These are phyloP conservation scores for Hylodesmum podocarpum DNA, from an alignment of 306 rosid species.

Conservation along the genomic window DNA sequence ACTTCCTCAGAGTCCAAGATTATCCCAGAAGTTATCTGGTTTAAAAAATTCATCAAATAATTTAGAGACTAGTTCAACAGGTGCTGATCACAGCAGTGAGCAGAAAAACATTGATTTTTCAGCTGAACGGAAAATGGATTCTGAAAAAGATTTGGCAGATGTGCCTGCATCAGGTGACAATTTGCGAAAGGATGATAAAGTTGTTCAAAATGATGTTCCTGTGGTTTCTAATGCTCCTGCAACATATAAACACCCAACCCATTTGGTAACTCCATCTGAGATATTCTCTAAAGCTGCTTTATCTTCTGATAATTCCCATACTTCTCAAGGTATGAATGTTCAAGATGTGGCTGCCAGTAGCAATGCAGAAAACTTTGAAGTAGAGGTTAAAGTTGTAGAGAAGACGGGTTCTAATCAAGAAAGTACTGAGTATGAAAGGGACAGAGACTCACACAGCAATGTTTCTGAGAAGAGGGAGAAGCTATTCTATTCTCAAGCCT, in stretches of 20 bases:
- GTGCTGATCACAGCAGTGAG: slow-evolving; percentile 37
- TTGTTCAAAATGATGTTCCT: slow-evolving; percentile 41
- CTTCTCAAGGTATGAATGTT: slow-evolving; percentile 47
- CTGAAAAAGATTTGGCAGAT: slow-evolving; percentile 43
- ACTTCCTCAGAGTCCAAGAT: slow-evolving; percentile 62
- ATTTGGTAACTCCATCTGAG: slow-evolving; percentile 73
- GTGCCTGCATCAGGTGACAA: slow-evolving; percentile 40
- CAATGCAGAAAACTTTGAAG: slow-evolving; percentile 45
- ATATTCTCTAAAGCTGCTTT: slow-evolving; percentile 51
- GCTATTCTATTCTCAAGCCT: slow-evolving; percentile 68
- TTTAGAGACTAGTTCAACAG: slow-evolving; percentile 35
- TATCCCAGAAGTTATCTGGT: slow-evolving; percentile 45
- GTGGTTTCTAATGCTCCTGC: slow-evolving; percentile 44
- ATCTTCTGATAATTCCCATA: slow-evolving; percentile 50
- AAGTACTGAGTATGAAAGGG: slow-evolving; percentile 35
- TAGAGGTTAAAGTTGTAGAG: slow-evolving; percentile 54
- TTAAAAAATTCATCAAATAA: slow-evolving; percentile 45
- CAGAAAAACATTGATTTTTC: slow-evolving; percentile 40
- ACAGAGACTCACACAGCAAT: slow-evolving; percentile 35
- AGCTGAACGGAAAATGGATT: slow-evolving; percentile 35
- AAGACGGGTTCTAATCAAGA: slow-evolving; percentile 43
- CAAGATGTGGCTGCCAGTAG: slow-evolving; percentile 46
- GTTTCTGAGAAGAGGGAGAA: slow-evolving; percentile 56
- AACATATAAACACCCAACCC: slow-evolving; percentile 56
- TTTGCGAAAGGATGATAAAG: slow-evolving; percentile 44